phyloP scores from a whole-genome alignment of 2,329 filamentous ascomycete species.

The Zopfia rhizophila region DNA sequence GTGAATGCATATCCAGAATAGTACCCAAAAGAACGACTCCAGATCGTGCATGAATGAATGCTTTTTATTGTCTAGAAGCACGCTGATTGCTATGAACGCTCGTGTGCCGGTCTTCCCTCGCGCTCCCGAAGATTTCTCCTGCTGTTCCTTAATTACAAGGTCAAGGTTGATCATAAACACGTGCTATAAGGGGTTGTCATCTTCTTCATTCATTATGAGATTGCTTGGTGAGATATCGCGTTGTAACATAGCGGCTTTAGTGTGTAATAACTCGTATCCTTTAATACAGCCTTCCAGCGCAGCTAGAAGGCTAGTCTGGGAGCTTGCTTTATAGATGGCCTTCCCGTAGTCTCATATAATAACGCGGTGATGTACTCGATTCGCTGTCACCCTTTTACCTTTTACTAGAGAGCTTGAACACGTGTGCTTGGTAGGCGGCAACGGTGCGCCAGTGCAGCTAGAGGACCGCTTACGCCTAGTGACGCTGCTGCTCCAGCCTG shows the following conservation, averaged over 20 bases:
- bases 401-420: conserved; percentile 26
- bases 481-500: conserved; percentile 22
- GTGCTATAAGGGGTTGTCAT: conserved; percentile 50
- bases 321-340: conserved; percentile 54
- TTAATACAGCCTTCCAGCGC: conserved; percentile 48
- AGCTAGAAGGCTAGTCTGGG: conserved; percentile 43
- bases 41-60: conserved; percentile 62
- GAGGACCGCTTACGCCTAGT: conserved; percentile 15
- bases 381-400: conserved; percentile 30
- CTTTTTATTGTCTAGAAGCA: conserved; percentile 51
- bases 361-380: conserved; percentile 55
- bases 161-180: conserved; percentile 43
- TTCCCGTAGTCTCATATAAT: conserved; percentile 53
- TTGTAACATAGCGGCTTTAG: conserved; percentile 50
- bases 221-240: conserved; percentile 59
- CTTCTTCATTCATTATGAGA: conserved; percentile 60
- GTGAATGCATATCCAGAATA: conserved; percentile 60
- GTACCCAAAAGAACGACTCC: conserved; percentile 62
- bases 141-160: conserved; percentile 44
- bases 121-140: conserved; percentile 5
- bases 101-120: conserved; percentile 3
- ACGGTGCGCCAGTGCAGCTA: conserved; percentile 14
- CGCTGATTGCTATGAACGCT: conserved; percentile 49
- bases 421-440: conserved; percentile 29
- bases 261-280: conserved; percentile 47